phyloP scores from a whole-genome alignment of 2,329 filamentous ascomycete species.

The Fusarium sororula region DNA sequence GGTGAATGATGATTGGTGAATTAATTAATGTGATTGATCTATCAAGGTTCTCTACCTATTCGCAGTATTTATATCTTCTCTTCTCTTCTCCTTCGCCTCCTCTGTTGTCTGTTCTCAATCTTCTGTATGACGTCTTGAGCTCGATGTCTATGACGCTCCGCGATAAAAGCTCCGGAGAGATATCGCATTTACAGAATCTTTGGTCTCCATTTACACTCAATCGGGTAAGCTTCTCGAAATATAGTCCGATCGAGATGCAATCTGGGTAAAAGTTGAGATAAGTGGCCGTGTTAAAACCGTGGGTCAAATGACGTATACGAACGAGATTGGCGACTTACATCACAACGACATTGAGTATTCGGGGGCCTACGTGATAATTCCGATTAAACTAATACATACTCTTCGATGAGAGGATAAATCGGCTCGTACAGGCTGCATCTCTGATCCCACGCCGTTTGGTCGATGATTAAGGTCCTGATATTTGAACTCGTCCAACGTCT shows the following conservation, averaged over 20 bases:
- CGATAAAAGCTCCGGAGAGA: not conserved
- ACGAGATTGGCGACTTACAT: slow-evolving; percentile 1
- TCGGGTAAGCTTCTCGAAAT: slow-evolving; percentile 8
- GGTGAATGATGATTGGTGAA: slow-evolving; percentile 32
- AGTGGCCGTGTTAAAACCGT: not conserved
- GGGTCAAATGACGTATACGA: slow-evolving; percentile 18
- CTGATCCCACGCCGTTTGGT: slow-evolving; percentile 27
- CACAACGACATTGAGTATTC: not conserved
- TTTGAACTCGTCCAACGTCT: slow-evolving; percentile 11
- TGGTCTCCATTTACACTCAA: not conserved
- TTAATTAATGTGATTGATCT: not conserved
- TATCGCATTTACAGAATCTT: not conserved
- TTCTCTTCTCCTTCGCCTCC: no score
- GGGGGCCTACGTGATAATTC: not conserved
- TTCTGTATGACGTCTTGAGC: slow-evolving; percentile 14
- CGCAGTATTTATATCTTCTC: slow-evolving; percentile 14
- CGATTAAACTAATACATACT: not conserved
- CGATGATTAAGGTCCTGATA: slow-evolving; percentile 22
- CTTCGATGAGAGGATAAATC: slow-evolving; percentile 27
- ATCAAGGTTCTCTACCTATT: slow-evolving; percentile 21
- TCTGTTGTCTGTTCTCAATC: not conserved
- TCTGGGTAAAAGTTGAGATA: slow-evolving; percentile 9
- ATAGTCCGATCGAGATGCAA: slow-evolving; percentile 9
- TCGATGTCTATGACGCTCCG: slow-evolving; percentile 21
- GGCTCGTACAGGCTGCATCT: slow-evolving; percentile 33